Base-by-base conservation (phyloP, 805 yeast genomes). In the Brettanomyces nanus region DNA sequence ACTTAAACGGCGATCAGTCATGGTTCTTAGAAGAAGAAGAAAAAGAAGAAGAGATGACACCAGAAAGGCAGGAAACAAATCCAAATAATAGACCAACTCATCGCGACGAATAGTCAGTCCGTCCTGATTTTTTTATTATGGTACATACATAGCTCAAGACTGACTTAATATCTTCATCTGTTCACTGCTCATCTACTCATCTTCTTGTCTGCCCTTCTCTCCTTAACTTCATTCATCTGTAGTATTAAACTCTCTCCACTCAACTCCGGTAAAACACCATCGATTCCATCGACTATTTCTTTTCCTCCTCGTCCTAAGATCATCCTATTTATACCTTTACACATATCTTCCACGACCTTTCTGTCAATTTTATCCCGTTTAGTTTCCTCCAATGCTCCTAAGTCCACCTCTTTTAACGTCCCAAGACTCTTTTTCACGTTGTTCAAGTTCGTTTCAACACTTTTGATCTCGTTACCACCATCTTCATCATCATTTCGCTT, bases 391-490 rank as follows among this genome's bases (percentile, higher is more conserved):
- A 44, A 42, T 14, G 42, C 37, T 23, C 42, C 47, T 4, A 36
- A 14, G 35, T 44, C 42, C 19, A 36, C n/a, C 6, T 38, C 28
- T 21, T 35, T 28, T 2, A 44, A 33, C 14, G 22, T 28, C 5
- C 22, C 20, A 20, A 45, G n/a, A 29, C 49, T 50, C 3, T 41
- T 19, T 33, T 49, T 51, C 23, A 60, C 55, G 14, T 42, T 45
- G 11, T 43, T 45, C 27, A 60, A 46, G 31, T 52, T 51, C 5
- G 48, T 48, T 3, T 43, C 43, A 2, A 56, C 46, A 3, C 49
- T 41, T 13, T 51, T 47, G n/a, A 40, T 36, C 3, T 46, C 48
- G 19, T 14, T 5, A 4, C 36, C 41, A 7, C 42, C 40, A 17
- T 37, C 38, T 13, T 46, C 47, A 9, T 40, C 38, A 13, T 48